Base-by-base conservation (phyloP, 2,329 filamentous ascomycete genomes). In the Fusarium succisae region DNA sequence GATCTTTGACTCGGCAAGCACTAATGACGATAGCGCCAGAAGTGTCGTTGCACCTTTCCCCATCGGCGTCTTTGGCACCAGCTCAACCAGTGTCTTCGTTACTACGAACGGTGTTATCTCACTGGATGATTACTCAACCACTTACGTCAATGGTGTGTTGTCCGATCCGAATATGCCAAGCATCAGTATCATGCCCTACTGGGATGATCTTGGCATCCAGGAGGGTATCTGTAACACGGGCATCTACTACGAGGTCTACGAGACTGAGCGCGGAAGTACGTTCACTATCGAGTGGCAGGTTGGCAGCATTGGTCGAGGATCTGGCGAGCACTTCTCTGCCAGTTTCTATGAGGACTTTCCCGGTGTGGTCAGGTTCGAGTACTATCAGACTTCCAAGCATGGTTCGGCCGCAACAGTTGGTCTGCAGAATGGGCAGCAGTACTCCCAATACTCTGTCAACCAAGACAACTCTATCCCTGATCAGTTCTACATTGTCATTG, bases 31-130 rank as follows among this genome's bases (percentile, higher is more conserved):
- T 28, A 28, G 28, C 28, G 10, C 10, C 28, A 28, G 10, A 8
- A 28, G 10, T 3, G 28, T 28, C 28, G 10, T 10, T 28, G 8
- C 28, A 9, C 28, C 30, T 30, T 30, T 45, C 5, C 43, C 43
- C 1, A 45, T 45, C 24, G 43, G 5, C 0, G 7, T 45, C 17
- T 45, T 18, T 26, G 43, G 24, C 17, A 7, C 3, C 8, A 0
- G 1, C 5, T 45, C 43, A 45, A 18, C 0, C 0, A 17, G 5
- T 20, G 5, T 56, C 26, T 56, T 32, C 28, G 38, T 56, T 6
- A 17, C 3, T 4, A 30, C 30, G 10, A 30, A 30, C 10, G 30
- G 28, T 9, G 3, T 28, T 28, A 10, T 28, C 8, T 28, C 28
- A 9, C 28, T 28, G 10, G 28, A n/a, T n/a, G n/a, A n/a, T n/a